Percentiles rank a stretch among this genome's conserved stretches.
These are phyloP conservation scores for Picea mariana DNA, from an alignment of 83 land plant species.

Conservation along the genomic window DNA sequence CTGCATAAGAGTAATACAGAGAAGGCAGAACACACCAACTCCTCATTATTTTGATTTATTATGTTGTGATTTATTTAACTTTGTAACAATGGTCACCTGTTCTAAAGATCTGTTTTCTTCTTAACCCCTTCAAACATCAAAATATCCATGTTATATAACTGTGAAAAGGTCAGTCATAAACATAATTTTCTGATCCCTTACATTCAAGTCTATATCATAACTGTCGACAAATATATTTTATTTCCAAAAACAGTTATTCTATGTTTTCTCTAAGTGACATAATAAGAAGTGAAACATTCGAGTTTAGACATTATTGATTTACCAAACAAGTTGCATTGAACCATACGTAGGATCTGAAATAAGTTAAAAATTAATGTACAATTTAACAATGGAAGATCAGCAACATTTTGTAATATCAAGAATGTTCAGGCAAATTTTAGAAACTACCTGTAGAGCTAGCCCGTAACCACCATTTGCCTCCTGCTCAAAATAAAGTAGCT, in stretches of 20 bases:
- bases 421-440: not conserved
- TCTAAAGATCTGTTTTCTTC: not conserved
- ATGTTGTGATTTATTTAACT: not conserved
- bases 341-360: not conserved
- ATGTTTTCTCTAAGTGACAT: not conserved
- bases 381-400: not conserved
- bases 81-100: not conserved
- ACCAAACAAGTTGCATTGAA: not conserved
- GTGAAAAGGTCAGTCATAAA: not conserved
- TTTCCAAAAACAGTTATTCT: not conserved
- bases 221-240: not conserved
- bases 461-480: too few species aligned
- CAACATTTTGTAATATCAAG: not conserved
- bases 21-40: not conserved
- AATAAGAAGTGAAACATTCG: not conserved
- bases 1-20: not conserved
- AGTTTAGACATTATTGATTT: not conserved
- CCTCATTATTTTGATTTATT: not conserved
- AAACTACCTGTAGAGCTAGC: slow-evolving; percentile 36
- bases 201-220: not conserved
- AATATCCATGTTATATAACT: not conserved
- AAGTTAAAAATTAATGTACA: not conserved
- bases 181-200: too few species aligned
- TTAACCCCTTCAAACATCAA: not conserved
- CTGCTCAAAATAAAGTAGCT: slow-evolving; percentile 9